phyloP scores from a whole-genome alignment of 2,329 filamentous ascomycete species.

The Parastagonospora avenae region DNA sequence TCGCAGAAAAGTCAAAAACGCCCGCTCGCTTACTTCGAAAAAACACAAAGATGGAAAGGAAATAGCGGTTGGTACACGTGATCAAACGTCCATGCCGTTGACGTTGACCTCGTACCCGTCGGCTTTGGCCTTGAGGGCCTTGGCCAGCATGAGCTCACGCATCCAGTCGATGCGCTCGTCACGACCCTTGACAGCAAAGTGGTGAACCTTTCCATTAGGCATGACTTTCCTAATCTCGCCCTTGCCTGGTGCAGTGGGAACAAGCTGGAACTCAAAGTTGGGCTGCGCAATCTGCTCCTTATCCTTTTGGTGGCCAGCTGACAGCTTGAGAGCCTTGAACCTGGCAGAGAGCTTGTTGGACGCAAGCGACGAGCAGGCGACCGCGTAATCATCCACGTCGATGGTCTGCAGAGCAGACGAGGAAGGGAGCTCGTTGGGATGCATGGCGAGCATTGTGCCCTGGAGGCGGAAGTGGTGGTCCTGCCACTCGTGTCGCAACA shows the following conservation, averaged over 20 bases:
- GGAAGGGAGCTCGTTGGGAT: conserved; percentile 57
- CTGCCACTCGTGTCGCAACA: conserved; percentile 92
- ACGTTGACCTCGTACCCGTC: conserved; percentile 82
- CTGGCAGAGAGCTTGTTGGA: conserved; percentile 85
- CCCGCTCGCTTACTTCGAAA: conserved; percentile 23
- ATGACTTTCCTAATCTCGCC: conserved; percentile 45
- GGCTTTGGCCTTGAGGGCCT: conserved; percentile 82
- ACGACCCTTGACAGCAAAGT: conserved; percentile 86
- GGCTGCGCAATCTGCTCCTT: conserved; percentile 61
- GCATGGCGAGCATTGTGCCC: conserved; percentile 67
- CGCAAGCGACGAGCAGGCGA: conserved; percentile 78
- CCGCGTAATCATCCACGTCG: conserved; percentile 86
- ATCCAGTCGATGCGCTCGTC: conserved; percentile 98
- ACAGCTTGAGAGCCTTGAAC: conserved; percentile 75
- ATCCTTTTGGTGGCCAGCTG: conserved; percentile 56
- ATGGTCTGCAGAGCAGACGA: conserved; percentile 78
- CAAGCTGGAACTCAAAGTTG: conserved; percentile 84
- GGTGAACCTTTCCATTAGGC: conserved; percentile 75
- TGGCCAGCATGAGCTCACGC: conserved; percentile 89
- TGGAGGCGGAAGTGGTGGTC: conserved; percentile 88
- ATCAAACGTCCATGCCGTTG: conserved; percentile 61
- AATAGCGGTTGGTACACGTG: conserved; percentile 1
- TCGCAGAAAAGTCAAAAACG: conserved; percentile 11
- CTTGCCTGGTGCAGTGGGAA: conserved; percentile 66
- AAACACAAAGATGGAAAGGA: conserved; percentile 3